Evolutionary conservation across 768 basidiomycete genomes (phyloP).

Genomic region (Pulveroboletus ravenelii): DNA sequence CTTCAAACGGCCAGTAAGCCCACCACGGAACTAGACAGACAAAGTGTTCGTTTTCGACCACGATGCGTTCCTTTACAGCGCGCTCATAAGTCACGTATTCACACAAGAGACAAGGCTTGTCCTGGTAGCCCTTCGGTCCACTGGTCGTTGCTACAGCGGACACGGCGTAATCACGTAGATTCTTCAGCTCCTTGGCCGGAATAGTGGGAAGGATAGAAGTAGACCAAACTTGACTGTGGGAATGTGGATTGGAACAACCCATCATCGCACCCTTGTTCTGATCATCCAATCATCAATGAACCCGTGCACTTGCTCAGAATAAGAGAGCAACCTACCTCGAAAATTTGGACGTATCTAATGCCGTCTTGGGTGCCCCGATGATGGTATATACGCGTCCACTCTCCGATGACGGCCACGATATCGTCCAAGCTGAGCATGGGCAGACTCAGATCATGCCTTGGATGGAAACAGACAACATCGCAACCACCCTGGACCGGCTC

Average conservation of each 20-base stretch:
- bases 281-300: constrained; percentile 2
- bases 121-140: constrained; percentile 53
- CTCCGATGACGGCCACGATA: constrained; percentile 59
- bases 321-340: constrained; percentile 52
- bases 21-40: constrained; percentile 89
- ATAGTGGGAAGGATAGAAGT: constrained; percentile 66
- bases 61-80: constrained; percentile 52
- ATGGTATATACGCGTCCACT: constrained; percentile 68
- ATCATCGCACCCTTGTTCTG: constrained; percentile 92
- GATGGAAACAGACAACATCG: constrained; percentile 85
- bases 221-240: constrained; percentile 90
- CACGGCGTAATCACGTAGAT: constrained; percentile 47
- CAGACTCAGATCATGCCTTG: constrained; percentile 80
- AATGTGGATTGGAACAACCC: constrained; percentile 94
- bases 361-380: constrained; percentile 57
- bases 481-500: constrained; percentile 79
- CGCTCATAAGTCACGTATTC: constrained; percentile 74
- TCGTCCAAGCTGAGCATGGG: constrained; percentile 56
- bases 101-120: constrained; percentile 68
- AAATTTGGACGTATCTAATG: constrained; percentile 81
- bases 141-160: constrained; percentile 28
- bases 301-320: neutral
- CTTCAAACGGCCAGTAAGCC: constrained; percentile 93
- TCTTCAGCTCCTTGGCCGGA: constrained; percentile 61
- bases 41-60: constrained; percentile 72